Conservation (phyloP, 305 asterid genomes). For the Fraxinus xanthoxyloides region DNA sequence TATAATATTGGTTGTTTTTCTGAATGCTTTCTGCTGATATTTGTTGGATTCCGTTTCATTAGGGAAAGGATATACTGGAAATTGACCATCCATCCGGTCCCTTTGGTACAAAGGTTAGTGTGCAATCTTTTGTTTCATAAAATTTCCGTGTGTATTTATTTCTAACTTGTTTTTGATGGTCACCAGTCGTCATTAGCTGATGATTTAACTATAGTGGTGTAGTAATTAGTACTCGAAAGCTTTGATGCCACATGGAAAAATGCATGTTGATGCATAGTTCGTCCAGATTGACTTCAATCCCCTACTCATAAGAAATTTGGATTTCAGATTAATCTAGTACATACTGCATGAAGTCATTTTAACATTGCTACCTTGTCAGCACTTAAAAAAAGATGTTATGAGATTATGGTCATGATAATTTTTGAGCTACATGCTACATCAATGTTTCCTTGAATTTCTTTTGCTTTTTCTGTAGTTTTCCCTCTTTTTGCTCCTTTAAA, state of each 20-base stretch:
- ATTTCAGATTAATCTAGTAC: not conserved
- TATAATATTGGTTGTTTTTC: not conserved
- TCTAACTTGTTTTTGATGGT: not conserved
- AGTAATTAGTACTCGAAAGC: not conserved
- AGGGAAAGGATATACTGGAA: slow-evolving; percentile 75
- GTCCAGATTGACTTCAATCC: not conserved
- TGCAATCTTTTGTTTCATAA: not conserved
- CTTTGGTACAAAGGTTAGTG: slow-evolving; percentile 87
- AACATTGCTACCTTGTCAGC: not conserved
- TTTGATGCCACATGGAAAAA: not conserved
- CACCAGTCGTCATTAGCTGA: not conserved
- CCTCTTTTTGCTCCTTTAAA: not conserved
- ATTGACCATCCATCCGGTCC: slow-evolving; percentile 85
- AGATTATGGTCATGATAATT: not conserved
- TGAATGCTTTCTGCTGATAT: not conserved
- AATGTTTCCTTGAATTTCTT: not conserved
- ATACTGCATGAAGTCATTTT: not conserved
- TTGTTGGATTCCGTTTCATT: slow-evolving; percentile 18
- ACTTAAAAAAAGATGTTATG: not conserved
- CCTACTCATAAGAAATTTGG: not conserved
- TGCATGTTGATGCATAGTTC: not conserved
- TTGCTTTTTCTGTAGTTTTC: not conserved
- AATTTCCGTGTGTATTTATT: not conserved
- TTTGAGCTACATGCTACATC: not conserved
- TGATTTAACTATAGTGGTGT: not conserved